phyloP scores from a whole-genome alignment of 139 green algal genomes.

The Chlorella sp. region DNA sequence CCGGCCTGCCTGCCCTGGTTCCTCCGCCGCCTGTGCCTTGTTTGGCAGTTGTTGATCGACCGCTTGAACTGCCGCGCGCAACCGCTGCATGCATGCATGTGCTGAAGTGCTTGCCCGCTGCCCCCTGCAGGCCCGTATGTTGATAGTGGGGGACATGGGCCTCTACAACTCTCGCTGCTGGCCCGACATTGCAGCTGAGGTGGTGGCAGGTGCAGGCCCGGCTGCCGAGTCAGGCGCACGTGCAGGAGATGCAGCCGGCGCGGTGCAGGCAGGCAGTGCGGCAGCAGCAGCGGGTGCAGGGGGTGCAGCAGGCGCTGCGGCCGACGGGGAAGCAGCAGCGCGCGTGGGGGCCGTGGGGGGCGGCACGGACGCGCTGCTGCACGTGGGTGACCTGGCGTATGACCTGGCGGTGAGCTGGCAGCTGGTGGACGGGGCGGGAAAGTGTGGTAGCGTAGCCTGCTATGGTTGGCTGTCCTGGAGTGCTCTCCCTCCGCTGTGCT shows the following conservation, averaged over 20 bases:
- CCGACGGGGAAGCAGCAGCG: not conserved
- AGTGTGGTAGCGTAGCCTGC: not conserved
- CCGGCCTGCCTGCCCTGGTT: no score
- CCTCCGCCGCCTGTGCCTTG: not conserved
- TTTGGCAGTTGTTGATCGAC: no score
- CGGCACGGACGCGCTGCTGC: not conserved
- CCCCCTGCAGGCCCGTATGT: conserved; percentile 7
- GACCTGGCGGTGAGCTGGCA: conserved; percentile 19
- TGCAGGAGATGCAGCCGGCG: no score
- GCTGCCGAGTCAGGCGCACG: not conserved
- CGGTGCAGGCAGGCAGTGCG: not conserved
- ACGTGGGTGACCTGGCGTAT: conserved; percentile 45
- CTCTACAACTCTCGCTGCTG: conserved; percentile 21
- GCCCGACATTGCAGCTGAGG: conserved; percentile 13
- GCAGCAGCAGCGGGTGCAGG: not conserved
- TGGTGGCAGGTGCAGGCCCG: not conserved
- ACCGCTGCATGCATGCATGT: not conserved
- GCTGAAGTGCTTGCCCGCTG: not conserved
- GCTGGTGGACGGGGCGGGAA: not conserved
- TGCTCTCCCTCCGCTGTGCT: not conserved
- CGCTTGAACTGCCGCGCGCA: not conserved
- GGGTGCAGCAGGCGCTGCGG: not conserved
- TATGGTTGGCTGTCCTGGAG: not conserved
- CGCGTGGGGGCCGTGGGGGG: not conserved
- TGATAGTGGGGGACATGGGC: conserved; percentile 43